Conservation (phyloP, 257 asterid genomes). For the Fraxinus quadrangulata region DNA sequence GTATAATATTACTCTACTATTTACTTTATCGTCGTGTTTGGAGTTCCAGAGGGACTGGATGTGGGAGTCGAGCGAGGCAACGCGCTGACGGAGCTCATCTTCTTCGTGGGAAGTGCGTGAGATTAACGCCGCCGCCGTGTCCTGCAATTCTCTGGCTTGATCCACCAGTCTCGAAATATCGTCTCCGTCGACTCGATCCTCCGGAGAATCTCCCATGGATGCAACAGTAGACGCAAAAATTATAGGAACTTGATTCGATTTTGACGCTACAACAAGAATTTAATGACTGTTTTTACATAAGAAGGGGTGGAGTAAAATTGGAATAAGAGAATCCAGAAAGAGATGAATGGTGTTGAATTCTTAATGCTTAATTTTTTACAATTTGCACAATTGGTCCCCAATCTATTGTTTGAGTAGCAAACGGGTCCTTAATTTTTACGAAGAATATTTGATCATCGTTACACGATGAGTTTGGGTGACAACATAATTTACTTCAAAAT, state of each 20-base stretch:
- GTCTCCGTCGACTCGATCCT: conserved; percentile 31
- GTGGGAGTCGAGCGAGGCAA: conserved; percentile 60
- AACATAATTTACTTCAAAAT: no score
- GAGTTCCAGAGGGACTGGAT: conserved; percentile 60
- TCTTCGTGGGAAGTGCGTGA: conserved; percentile 78
- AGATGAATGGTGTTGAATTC: neutral
- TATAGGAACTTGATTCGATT: neutral
- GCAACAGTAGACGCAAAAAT: conserved; percentile 19
- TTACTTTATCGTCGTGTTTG: conserved; percentile 54
- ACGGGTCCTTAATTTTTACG: neutral
- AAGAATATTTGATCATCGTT: no score
- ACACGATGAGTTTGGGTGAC: no score
- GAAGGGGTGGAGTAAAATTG: neutral
- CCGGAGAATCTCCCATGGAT: conserved; percentile 58
- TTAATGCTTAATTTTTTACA: neutral
- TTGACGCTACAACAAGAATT: neutral
- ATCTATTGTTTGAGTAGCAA: neutral
- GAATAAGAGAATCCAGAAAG: neutral
- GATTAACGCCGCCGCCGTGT: conserved; percentile 71
- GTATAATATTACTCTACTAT: conserved; percentile 5
- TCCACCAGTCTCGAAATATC: conserved; percentile 57
- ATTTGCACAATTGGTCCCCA: neutral
- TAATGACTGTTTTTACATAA: neutral
- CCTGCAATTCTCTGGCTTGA: conserved; percentile 91
- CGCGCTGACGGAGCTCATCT: conserved; percentile 87